Base-by-base conservation (phyloP, 2,329 filamentous ascomycete genomes). In the Cercospora nicotianae region DNA sequence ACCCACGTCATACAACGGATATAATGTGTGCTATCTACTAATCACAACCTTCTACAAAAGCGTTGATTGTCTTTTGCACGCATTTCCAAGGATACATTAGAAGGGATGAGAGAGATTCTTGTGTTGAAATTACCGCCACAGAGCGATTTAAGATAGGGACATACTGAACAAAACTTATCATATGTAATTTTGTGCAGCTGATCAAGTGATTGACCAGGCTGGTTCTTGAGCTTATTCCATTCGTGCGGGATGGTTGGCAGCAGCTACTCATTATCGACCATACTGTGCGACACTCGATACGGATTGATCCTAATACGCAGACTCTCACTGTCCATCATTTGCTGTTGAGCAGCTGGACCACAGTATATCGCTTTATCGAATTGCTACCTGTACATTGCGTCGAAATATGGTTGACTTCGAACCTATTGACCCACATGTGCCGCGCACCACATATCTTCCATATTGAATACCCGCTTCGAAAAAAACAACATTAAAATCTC, bases 1-100 rank as follows among this genome's bases (percentile, higher is more conserved):
- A 68, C 66, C 66, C 66, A 68, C 60, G 66, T 67, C 66, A 51
- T 62, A 62, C 48, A 63, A 67, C 61, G 65, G 65, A 65, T 28
- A 64, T 68, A 65, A 65, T 68, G 58, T 64, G 55, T 53, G 18
- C 57, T 64, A 55, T 39, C n/a, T 39, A 20, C 18, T 63, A 63
- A 55, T 63, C 45, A 23, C 45, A 51, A 42, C 36, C 36, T 42
- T 42, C 16, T 26, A 13, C 10, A 51, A 45, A 23, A 51, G 45
- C 45, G 18, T 51, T 51, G 18, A 51, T 51, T 51, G 45, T 10
- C 20, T 51, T 23, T 62, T 33, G 60, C 30, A 55, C 30, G 45
- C 45, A 51, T 63, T 23, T 53, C 16, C 20, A 23, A 36, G 57
- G 57, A 36, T 51, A 26, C 45, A 51, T 12, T 51, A 51, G 45